Conservation (phyloP, 768 basidiomycete species). For the Roridomyces roridus region DNA sequence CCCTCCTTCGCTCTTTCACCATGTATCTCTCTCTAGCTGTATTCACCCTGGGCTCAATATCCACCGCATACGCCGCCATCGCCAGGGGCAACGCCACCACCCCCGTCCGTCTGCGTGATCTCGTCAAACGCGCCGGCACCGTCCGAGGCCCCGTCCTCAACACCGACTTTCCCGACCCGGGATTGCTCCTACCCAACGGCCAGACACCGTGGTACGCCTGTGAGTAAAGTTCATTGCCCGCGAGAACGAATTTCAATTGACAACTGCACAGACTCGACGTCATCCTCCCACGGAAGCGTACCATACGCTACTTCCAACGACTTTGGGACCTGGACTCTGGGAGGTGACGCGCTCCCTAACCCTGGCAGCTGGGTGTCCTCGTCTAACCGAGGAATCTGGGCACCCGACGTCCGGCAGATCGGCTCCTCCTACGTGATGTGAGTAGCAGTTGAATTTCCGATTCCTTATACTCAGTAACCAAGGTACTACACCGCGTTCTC, state of each 20-base stretch:
- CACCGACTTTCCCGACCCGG: conserved; percentile 22
- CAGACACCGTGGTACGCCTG: conserved; percentile 10
- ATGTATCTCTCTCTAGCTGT: no score
- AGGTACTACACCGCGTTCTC: conserved; percentile 26
- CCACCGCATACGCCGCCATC: no score
- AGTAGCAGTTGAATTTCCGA: neutral
- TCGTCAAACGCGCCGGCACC: neutral
- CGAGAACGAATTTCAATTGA: neutral
- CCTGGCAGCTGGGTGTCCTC: conserved; percentile 24
- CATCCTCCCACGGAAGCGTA: neutral
- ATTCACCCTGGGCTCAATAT: no score
- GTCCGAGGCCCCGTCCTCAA: conserved; percentile 14
- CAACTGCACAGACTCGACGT: conserved; percentile 9
- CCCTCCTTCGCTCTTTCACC: no score
- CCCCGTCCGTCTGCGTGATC: neutral
- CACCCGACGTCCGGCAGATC: conserved; percentile 26
- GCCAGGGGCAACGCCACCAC: no score
- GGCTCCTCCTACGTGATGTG: conserved; percentile 5
- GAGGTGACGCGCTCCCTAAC: conserved; percentile 23
- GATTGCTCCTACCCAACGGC: conserved; percentile 6
- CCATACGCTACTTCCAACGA: conserved; percentile 19
- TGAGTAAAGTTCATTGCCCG: neutral
- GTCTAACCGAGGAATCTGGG: conserved; percentile 23
- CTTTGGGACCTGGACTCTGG: conserved; percentile 25
- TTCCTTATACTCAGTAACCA: conserved; percentile 1